These are phyloP conservation scores for Cryptococcus maquisensis DNA, from an alignment of 1,284 basidiomycete genomes.

Conservation along the genomic window DNA sequence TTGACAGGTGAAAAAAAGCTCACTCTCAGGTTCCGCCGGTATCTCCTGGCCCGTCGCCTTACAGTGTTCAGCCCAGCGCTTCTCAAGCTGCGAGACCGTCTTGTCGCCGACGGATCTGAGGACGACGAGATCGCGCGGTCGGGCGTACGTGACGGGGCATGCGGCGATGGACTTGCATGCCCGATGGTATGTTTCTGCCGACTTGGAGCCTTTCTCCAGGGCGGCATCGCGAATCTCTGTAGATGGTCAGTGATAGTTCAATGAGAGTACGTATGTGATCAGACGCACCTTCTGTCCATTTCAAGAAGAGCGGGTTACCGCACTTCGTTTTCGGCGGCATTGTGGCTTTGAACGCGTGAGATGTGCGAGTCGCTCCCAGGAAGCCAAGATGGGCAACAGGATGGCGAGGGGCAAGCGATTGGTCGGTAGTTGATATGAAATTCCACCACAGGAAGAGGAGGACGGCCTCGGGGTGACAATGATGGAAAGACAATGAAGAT, in stretches of 20 bases:
- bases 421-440: no score
- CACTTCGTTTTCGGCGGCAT: constrained; percentile 25
- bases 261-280: not conserved
- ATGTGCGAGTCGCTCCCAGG: no score
- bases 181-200: constrained; percentile 37
- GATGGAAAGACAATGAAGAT: no score
- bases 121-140: constrained; percentile 36
- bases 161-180: constrained; percentile 36
- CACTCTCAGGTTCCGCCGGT: constrained; percentile 21
- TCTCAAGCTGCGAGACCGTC: constrained; percentile 36
- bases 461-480: no score
- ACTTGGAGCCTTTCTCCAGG: constrained; percentile 33
- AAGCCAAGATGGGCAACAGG: no score
- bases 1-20: constrained; percentile 4
- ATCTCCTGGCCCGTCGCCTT: constrained; percentile 29
- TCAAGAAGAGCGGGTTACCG: constrained; percentile 47
- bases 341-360: not conserved
- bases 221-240: constrained; percentile 42
- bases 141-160: constrained; percentile 39
- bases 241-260: not conserved
- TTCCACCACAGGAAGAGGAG: no score
- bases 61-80: constrained; percentile 34
- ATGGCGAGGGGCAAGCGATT: no score
- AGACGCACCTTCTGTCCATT: constrained; percentile 41
- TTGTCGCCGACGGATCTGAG: constrained; percentile 42